phyloP scores from a whole-genome alignment of 176 grass and related monocot species.

The Triticum turgidum region DNA sequence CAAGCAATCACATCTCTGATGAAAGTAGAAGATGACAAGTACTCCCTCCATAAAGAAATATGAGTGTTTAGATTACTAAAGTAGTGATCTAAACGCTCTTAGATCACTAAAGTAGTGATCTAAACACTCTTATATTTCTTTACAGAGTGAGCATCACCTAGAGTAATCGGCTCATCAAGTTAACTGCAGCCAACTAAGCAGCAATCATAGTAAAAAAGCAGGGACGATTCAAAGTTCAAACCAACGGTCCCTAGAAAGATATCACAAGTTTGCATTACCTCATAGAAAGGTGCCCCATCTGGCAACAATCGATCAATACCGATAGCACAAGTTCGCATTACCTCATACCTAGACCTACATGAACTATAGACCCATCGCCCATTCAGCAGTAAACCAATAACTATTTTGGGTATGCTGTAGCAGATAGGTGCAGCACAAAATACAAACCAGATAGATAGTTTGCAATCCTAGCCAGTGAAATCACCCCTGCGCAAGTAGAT shows the following conservation, averaged over 20 bases:
- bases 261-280: background rate
- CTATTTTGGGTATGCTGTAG: background rate
- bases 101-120: too few relatives aligned
- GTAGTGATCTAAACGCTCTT: too few relatives aligned
- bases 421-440: background rate
- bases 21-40: too few relatives aligned
- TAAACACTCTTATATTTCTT: too few relatives aligned
- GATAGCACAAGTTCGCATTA: background rate
- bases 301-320: background rate
- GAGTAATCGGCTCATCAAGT: too few relatives aligned
- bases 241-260: background rate
- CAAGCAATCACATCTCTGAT: too few relatives aligned
- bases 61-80: too few relatives aligned
- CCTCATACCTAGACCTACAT: background rate
- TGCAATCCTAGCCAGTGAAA: conserved; percentile 15
- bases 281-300: background rate
- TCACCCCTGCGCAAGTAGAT: conserved; percentile 11
- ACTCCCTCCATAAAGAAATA: too few relatives aligned
- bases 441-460: conserved; percentile 17
- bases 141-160: too few relatives aligned
- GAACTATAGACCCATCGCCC: background rate
- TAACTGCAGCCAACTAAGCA: too few relatives aligned
- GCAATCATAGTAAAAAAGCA: too few relatives aligned
- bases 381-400: background rate
- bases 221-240: background rate